Base-by-base conservation (phyloP, 495 filamentous ascomycete genomes). In the Diplogelasinospora grovesii region DNA sequence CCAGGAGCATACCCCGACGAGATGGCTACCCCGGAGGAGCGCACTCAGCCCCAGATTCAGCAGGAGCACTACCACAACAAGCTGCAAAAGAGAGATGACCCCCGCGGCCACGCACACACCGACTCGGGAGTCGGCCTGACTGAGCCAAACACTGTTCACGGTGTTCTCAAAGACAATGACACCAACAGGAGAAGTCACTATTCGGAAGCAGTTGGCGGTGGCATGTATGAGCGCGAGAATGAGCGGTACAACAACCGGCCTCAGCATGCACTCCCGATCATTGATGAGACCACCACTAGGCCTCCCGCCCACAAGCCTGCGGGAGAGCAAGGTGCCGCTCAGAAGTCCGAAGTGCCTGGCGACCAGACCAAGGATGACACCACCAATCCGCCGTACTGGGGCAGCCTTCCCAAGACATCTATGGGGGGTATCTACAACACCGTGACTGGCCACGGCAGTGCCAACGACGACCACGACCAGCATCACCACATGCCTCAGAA, bases 361-460 rank as follows among this genome's bases (percentile, higher is more conserved):
- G 22, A 18, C 7, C 8, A 31, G 8, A 31, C 28, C 28, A 4
- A 31, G 2, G 28, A 31, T 11, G 28, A 31, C 8, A 31, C 30
- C 18, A 34, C n/a, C 3, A 13, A 29, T 1, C 16, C 52, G 7
- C 59, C 63, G 0, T 66, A 69, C 43, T 68, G 66, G 66, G 66
- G 66, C 19, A 42, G 50, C 22, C 49, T 65, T 19, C 61, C 66
- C 36, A 53, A 56, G 34, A 57, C 58, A 3, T 31, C 43, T 8
- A 48, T 52, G 4, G 49, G 56, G 11, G 53, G 48, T 4, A 45
- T 66, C n/a, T 66, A 69, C 22, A 69, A 69, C 42, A 57, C 56
- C 0, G 63, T 69, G 8, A 53, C 52, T 3, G 66, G 66, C 11
- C 66, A 69, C 23, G 66, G 66, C 4, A 69, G 66, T 39, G 27